Evolutionary conservation across 2,329 filamentous ascomycete genomes (phyloP), one percentile per base, ranked within the genome.

Genomic region (Sphaerulina musiva): DNA sequence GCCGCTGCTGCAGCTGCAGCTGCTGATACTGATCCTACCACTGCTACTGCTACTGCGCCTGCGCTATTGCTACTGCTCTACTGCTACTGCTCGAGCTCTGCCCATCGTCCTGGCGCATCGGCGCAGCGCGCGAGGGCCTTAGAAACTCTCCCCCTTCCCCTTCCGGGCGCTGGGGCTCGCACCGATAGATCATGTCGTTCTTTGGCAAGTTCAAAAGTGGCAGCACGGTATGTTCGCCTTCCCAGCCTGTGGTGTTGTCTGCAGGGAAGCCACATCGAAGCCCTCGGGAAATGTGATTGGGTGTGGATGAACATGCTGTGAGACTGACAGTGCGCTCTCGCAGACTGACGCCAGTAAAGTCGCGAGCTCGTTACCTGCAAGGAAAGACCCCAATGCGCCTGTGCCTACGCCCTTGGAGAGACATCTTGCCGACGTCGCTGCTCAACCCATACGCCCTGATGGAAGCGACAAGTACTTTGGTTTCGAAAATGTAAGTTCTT

Each of bases 381-480:
- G 83, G 73, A 83, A 82, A 66, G 81, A 85, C 62, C 73, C 76
- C 55, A 77, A 80, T 68, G 75, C 77, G 62, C 77, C 76, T 34
- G 74, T 77, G 61, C 74, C 77, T 51, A 83, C 80, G 44, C 79
- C 80, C 41, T 70, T 85, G 34, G 81, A 85, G 72, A 83, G 89
- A 76, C 86, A 95, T 78, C 79, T 98, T 32, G 80, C 84, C 64
- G 86, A 89, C 72, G 86, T 90, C 70, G 84, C 88, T 55, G 91
- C 90, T 3, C 41, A 38, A 17, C 84, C 91, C 2, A 75, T 95
- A 62, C 84, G 89, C 66, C 78, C 80, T 62, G 91, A 97, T 73
- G 93, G 93, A 51, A 95, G 88, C 69, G 93, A 97, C 76, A 95
- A 95, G 76, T 98, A 95, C 76, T 97, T 95, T 74, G 93, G 93